Evolutionary conservation across 1,139 yeast species (phyloP), one percentile per base, ranked within the genome.

Genomic region (Pichia cactophila): DNA sequence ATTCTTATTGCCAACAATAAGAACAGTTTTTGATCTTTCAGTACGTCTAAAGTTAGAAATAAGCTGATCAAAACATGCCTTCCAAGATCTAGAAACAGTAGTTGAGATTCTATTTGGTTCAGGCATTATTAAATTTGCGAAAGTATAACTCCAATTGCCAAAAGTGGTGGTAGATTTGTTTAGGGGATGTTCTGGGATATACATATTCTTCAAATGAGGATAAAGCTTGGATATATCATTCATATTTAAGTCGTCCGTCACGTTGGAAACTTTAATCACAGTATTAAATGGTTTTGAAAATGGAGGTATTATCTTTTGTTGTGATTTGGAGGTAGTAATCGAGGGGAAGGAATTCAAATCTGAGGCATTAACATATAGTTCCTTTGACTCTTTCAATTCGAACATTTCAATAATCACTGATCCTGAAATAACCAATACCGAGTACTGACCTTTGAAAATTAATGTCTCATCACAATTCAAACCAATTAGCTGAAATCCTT

Each of bases 1-100:
- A 54, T 86, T 85, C 61, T 88, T 89, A 14, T 83, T 75, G 1
- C 89, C 89, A 35, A 80, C 63, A 0, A 80, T 63, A 46, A 80
- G 54, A 1, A 79, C 63, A 14, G 47, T 56, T n/a, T 41, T 49
- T 45, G 53, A 47, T 40, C 56, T 43, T 47, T 26, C 31, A 12
- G 33, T 14, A 10, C 29, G 2, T 8, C 5, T 14, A 3, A 14
- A 16, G 14, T 26, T 26, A 5, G 17, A 20, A 10, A 37, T 60
- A 45, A 50, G 4, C 55, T 43, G 28, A 52, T 43, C 50, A 3
- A 59, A 42, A 6, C 50, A 37, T 12, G 40, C 23, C 23, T 46
- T 58, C 65, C 70, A 66, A 14, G 55, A 54, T n/a, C 55, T 56
- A 12, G 61, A 53, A 14, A 50, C 39, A 3, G 46, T 40, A 11